Percentiles rank a stretch among this genome's conserved stretches.
Evolutionary conservation across 352 stramenopile species (phyloP).

Genomic region (Pythium periplocum): DNA sequence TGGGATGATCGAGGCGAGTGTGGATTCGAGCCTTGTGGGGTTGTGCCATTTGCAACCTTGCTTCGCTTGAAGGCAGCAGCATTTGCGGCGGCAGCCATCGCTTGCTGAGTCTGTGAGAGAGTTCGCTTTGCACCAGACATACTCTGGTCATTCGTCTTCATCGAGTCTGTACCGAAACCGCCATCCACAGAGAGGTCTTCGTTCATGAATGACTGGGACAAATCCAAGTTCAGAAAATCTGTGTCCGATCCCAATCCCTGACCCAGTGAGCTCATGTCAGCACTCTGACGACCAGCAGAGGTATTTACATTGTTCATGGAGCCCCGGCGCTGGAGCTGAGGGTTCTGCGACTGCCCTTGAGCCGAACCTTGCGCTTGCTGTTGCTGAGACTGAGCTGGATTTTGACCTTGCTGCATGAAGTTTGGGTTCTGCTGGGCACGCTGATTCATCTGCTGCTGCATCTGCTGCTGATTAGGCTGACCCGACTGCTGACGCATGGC

Average conservation of each 20-base stretch:
- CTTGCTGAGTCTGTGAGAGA: constrained; percentile 74
- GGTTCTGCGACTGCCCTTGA: constrained; percentile 16
- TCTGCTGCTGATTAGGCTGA: constrained; percentile 49
- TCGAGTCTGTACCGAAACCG: constrained; percentile 12
- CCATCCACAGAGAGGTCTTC: constrained; percentile 38
- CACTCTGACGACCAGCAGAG: constrained; percentile 31
- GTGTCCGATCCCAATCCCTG: constrained; percentile 30
- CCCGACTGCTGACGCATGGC: constrained; percentile 37
- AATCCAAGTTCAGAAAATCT: constrained; percentile 79
- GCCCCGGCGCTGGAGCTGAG: constrained; percentile 30
- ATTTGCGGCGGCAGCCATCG: constrained; percentile 77
- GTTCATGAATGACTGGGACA: constrained; percentile 64
- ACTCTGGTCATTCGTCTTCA: too few species aligned
- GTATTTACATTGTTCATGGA: constrained; percentile 31
- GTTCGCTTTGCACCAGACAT: constrained; percentile 56
- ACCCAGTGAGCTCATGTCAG: constrained; percentile 42
- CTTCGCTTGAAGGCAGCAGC: constrained; percentile 78
- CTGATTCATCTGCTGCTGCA: constrained; percentile 8
- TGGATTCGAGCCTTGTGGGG: constrained; percentile 29
- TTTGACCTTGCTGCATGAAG: constrained; percentile 52
- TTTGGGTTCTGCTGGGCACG: constrained; percentile 31
- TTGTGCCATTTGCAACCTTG: constrained; percentile 41
- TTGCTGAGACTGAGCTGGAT: constrained; percentile 35
- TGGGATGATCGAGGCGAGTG: constrained; percentile 47
- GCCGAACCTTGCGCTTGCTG: neutral